Conservation (phyloP, 1,284 basidiomycete species). For the Volvariella surrecta region DNA sequence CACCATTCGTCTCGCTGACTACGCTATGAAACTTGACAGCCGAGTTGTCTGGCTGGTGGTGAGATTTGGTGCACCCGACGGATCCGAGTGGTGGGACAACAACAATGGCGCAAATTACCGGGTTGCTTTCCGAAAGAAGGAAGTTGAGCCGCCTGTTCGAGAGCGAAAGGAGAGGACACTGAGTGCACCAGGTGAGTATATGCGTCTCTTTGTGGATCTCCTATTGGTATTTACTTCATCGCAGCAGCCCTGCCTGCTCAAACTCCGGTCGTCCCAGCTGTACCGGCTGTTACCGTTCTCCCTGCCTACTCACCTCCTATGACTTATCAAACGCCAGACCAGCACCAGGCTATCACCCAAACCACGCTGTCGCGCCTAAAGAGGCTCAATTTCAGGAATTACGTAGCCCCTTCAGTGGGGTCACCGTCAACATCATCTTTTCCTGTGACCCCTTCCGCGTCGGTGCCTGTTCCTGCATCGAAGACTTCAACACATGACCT, state of each 20-base stretch:
- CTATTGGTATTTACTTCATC: conserved; percentile 4
- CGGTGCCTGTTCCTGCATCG: neutral
- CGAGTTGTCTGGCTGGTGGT: conserved; percentile 61
- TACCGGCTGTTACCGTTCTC: conserved; percentile 4
- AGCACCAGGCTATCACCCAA: conserved; percentile 17
- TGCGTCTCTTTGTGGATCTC: neutral
- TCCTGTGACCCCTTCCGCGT: neutral
- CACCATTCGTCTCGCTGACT: conserved; percentile 67
- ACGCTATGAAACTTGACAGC: conserved; percentile 55
- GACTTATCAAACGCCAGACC: conserved; percentile 8
- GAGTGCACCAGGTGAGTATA: neutral
- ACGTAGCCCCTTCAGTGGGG: conserved; percentile 29
- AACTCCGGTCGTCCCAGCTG: conserved; percentile 10
- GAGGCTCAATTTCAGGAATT: conserved; percentile 41
- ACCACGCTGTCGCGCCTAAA: conserved; percentile 24
- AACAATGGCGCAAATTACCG: conserved; percentile 76
- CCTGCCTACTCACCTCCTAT: neutral
- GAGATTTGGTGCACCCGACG: conserved; percentile 35
- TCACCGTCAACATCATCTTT: conserved; percentile 3
- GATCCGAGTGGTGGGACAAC: conserved; percentile 80
- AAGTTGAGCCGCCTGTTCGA: conserved; percentile 7
- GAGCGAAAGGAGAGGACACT: neutral
- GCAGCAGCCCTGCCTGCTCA: conserved; percentile 9
- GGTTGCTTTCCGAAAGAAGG: conserved; percentile 40
- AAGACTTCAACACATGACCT: neutral